A percentile compares a stretch with the other conserved stretches of the same genome.
These are phyloP conservation scores for Fusarium sp. DNA, from an alignment of 2,329 filamentous ascomycete species.

Conservation along the genomic window DNA sequence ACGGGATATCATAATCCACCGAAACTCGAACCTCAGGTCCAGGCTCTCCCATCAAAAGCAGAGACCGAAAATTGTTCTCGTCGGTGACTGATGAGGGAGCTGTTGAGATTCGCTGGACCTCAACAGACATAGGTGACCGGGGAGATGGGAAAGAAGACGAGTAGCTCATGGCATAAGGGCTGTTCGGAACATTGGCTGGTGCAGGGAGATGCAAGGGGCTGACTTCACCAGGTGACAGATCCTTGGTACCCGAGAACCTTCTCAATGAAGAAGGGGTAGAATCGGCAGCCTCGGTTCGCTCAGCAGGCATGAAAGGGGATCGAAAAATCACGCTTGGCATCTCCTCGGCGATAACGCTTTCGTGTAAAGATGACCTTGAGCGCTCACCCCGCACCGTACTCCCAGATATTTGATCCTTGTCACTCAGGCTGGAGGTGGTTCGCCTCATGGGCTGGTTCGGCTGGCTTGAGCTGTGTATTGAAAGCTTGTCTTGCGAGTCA, in stretches of 20 bases:
- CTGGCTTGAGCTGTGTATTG: conserved; percentile 33
- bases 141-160: conserved; percentile 76
- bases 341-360: conserved; percentile 62
- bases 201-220: conserved; percentile 56
- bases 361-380: conserved; percentile 61
- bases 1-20: conserved; percentile 75
- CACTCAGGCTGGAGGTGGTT: conserved; percentile 58
- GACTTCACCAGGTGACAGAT: conserved; percentile 62
- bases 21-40: conserved; percentile 78
- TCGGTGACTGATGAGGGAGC: conserved; percentile 79
- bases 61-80: conserved; percentile 74
- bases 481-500: conserved; percentile 35
- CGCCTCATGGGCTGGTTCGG: conserved; percentile 48
- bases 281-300: conserved; percentile 48
- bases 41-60: conserved; percentile 74
- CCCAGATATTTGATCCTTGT: conserved; percentile 42
- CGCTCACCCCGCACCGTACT: conserved; percentile 56
- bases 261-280: conserved; percentile 58
- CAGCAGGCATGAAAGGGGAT: conserved; percentile 48
- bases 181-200: conserved; percentile 60
- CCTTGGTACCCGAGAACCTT: conserved; percentile 52
- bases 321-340: conserved; percentile 51
- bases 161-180: conserved; percentile 72
- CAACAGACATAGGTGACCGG: conserved; percentile 73
- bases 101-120: conserved; percentile 77